phyloP scores from a whole-genome alignment of 768 basidiomycete species.

The Tulasnella sp. region DNA sequence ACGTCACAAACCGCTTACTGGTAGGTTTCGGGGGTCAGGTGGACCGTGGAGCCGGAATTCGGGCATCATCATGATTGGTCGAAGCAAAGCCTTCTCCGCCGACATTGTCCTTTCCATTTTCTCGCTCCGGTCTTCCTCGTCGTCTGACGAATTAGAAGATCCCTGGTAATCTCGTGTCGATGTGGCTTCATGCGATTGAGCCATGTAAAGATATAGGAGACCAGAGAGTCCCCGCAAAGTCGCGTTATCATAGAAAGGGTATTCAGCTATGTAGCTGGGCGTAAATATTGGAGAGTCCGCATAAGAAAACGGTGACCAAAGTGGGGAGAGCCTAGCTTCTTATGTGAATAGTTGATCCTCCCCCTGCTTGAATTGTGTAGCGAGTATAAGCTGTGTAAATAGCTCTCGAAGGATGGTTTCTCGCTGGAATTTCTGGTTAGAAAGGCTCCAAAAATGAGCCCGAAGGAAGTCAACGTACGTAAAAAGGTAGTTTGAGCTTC shows the following conservation, averaged over 20 bases:
- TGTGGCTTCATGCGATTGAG: slow-evolving; percentile 31
- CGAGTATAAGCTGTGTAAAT: slow-evolving; percentile 59
- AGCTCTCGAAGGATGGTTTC: slow-evolving; percentile 74
- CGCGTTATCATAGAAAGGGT: slow-evolving; percentile 81
- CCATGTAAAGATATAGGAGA: slow-evolving; percentile 54
- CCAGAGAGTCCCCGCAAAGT: slow-evolving; percentile 84
- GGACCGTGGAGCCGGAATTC: too few relatives aligned
- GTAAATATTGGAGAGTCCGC: too few relatives aligned
- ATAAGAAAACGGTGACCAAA: too few relatives aligned
- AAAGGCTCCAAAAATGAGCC: background rate
- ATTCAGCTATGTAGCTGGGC: slow-evolving; percentile 74
- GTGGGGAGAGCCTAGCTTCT: slow-evolving; percentile 33
- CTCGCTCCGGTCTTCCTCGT: too few relatives aligned
- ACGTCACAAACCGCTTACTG: too few relatives aligned
- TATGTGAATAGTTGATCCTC: slow-evolving; percentile 85
- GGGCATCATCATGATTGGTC: too few relatives aligned
- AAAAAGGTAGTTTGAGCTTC: slow-evolving; percentile 62
- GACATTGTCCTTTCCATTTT: too few relatives aligned
- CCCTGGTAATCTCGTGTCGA: too few relatives aligned
- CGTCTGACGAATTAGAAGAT: too few relatives aligned
- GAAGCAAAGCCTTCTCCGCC: too few relatives aligned
- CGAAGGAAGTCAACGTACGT: slow-evolving; percentile 49
- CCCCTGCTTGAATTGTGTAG: slow-evolving; percentile 62
- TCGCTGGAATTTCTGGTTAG: slow-evolving; percentile 47
- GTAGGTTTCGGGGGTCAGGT: too few relatives aligned